phyloP scores from a whole-genome alignment of 2,329 filamentous ascomycete genomes.

The Colletotrichum nymphaeae region DNA sequence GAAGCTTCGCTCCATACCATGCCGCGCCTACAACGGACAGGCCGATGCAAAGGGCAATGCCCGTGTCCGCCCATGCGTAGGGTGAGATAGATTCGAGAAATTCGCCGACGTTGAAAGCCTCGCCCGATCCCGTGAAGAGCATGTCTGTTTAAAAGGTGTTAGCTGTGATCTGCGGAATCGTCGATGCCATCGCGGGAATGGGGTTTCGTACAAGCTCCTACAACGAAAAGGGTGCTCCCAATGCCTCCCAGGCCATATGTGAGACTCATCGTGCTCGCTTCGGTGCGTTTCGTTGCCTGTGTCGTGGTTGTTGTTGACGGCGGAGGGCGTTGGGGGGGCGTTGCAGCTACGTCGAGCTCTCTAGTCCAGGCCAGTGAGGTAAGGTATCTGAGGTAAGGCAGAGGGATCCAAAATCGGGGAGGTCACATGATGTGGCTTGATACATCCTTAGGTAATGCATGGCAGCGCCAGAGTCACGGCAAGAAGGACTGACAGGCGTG shows the following conservation, averaged over 20 bases:
- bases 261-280: slow-evolving; percentile 72
- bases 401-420: slow-evolving; percentile 39
- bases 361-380: slow-evolving; percentile 21
- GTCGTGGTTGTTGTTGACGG: slow-evolving; percentile 30
- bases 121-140: slow-evolving; percentile 97
- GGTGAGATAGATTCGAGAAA: slow-evolving; percentile 96
- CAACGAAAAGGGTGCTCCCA: slow-evolving; percentile 75
- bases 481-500: neutral
- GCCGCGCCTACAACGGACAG: slow-evolving; percentile 96
- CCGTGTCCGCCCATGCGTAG: slow-evolving; percentile 90
- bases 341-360: slow-evolving; percentile 38
- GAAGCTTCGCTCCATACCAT: slow-evolving; percentile 72
- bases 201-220: slow-evolving; percentile 79
- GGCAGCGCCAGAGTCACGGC: neutral
- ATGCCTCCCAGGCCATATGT: slow-evolving; percentile 77
- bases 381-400: slow-evolving; percentile 32
- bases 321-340: slow-evolving; percentile 20
- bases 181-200: slow-evolving; percentile 23
- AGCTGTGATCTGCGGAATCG: slow-evolving; percentile 18
- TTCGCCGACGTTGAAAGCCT: slow-evolving; percentile 95
- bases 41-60: slow-evolving; percentile 94
- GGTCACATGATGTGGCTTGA: slow-evolving; percentile 50
- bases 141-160: slow-evolving; percentile 74
- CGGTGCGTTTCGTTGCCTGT: slow-evolving; percentile 37
- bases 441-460: slow-evolving; percentile 13